Evolutionary conservation across 1,284 basidiomycete species (phyloP), one percentile per base, ranked within the genome.

Genomic region (Ustilago crameri): DNA sequence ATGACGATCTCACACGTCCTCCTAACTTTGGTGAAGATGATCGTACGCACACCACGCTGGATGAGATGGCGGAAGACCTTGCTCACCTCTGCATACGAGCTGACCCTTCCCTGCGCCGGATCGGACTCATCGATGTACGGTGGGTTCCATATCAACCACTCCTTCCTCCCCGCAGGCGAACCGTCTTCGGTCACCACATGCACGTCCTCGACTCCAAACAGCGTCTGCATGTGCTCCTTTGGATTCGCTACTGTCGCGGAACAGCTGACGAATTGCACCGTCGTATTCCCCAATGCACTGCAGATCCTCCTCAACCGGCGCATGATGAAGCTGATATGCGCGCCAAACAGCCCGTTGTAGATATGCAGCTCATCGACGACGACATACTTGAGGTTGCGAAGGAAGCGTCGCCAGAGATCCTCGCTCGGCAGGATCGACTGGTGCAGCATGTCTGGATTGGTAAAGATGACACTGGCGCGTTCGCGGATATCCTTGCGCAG

Each of bases 231-330:
- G 44, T 82, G 81, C 45, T 78, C 60, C 22, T 41, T 62, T 0
- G 93, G 92, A 70, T 93, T 91, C 9, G 89, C 86, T 40, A 95
- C 91, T 0, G 93, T 95, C 20, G 93, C 93, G 75, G 91, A 93
- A 81, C 93, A 95, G 26, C 93, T 93, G 4, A 95, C 88, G 77
- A 93, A 94, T 26, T 86, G 87, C 4, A 89, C 84, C 1, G 12
- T 86, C 88, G 78, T 76, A 91, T 93, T 95, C 53, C 93, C 93
- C 34, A 95, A 86, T 1, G 93, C 93, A 24, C 88, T 87, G 80
- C 92, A 93, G 24, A 95, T 86, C 51, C 93, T 86, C 22, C 92
- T 87, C 34, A 95, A 87, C 15, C 84, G 74, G 17, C 79, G 64
- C 67, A 81, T 74, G 41, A 77, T 74, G n/a, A 75, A 64, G 32